These are phyloP conservation scores for Neocatenulostroma microsporum DNA, from an alignment of 2,329 filamentous ascomycete genomes.

Conservation along the genomic window DNA sequence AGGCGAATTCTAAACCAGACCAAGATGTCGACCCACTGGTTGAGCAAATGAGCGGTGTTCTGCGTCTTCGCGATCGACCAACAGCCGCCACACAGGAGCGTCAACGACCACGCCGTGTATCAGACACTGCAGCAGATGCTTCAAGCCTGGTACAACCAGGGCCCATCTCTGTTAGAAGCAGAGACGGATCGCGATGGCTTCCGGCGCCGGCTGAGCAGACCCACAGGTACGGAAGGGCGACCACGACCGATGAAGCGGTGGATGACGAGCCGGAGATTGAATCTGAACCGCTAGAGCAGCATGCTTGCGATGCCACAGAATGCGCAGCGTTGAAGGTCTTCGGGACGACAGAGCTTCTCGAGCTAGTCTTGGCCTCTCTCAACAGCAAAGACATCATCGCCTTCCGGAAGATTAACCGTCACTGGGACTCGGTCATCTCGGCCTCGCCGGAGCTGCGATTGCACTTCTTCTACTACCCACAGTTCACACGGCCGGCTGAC, in stretches of 20 bases:
- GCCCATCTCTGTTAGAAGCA: constrained; percentile 7
- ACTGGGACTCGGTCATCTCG: constrained; percentile 13
- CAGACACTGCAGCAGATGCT: constrained; percentile 1
- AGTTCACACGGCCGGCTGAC: constrained; percentile 14
- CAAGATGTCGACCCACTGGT: constrained; percentile 5
- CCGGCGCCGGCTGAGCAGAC: constrained; percentile 6
- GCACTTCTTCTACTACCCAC: constrained; percentile 17
- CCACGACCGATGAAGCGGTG: not conserved
- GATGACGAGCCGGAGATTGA: not conserved
- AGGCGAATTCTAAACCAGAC: not conserved
- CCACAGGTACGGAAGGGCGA: constrained; percentile 1
- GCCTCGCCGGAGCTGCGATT: constrained; percentile 20
- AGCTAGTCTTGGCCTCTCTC: constrained; percentile 15
- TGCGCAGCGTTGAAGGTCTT: constrained; percentile 20
- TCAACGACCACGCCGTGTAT: constrained; percentile 4
- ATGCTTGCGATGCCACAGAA: constrained; percentile 6
- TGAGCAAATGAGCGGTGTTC: constrained; percentile 6
- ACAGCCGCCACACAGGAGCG: not conserved
- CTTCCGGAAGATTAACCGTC: constrained; percentile 12
- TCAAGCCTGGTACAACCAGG: not conserved
- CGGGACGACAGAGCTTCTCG: constrained; percentile 20
- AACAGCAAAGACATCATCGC: constrained; percentile 15
- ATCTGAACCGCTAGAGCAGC: constrained; percentile 3
- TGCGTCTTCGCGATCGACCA: constrained; percentile 1
- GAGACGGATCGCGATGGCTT: constrained; percentile 9